Conservation (phyloP, 2,329 filamentous ascomycete genomes). For the Lachnellula occidentalis region DNA sequence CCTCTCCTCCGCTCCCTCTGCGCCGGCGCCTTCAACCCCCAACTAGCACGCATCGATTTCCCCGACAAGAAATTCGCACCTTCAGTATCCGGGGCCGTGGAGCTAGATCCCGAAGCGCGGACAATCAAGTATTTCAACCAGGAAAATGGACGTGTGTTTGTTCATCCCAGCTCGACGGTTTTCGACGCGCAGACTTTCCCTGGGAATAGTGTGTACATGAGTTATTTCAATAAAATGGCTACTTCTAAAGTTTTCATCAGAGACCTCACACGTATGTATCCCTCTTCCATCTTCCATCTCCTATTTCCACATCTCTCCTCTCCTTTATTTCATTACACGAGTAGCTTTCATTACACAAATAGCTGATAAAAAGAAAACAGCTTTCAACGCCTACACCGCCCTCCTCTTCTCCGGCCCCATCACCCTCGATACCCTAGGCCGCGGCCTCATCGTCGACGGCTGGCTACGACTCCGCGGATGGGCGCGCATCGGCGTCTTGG, state of each 20-base stretch:
- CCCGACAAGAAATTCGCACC: slow-evolving; percentile 93
- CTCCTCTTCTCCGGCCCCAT: slow-evolving; percentile 85
- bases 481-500: slow-evolving; percentile 89
- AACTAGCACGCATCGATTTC: slow-evolving; percentile 86
- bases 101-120: slow-evolving; percentile 84
- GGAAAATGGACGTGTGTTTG: slow-evolving; percentile 81
- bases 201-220: slow-evolving; percentile 69
- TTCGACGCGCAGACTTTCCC: slow-evolving; percentile 79
- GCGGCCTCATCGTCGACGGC: slow-evolving; percentile 84
- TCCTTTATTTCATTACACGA: not conserved
- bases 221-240: slow-evolving; percentile 87
- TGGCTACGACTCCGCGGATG: slow-evolving; percentile 85
- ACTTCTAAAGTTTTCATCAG: slow-evolving; percentile 89
- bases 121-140: slow-evolving; percentile 91
- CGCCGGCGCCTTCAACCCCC: slow-evolving; percentile 57
- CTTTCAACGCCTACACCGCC: slow-evolving; percentile 84
- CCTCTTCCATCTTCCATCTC: no score
- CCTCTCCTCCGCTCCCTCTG: slow-evolving; percentile 33
- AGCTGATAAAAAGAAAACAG: slow-evolving; percentile 32
- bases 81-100: slow-evolving; percentile 82
- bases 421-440: slow-evolving; percentile 77
- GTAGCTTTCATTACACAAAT: not conserved
- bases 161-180: slow-evolving; percentile 82
- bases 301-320: not conserved
- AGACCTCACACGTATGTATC: slow-evolving; percentile 74